Evolutionary conservation across 805 yeast genomes (phyloP).

Genomic region (Priceomyces fermenticarens): DNA sequence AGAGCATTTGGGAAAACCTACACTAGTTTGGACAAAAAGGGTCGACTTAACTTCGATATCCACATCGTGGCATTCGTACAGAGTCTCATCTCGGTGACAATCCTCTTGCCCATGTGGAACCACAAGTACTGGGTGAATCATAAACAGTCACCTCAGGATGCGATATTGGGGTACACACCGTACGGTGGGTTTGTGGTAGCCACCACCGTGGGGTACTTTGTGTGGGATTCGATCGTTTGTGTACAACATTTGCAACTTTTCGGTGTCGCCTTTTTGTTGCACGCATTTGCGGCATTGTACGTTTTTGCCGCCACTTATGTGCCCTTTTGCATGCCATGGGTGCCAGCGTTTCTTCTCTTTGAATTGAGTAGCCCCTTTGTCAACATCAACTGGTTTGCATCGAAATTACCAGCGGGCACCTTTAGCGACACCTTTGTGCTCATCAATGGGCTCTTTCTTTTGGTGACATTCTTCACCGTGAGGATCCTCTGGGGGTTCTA

Average conservation of each 20-base stretch:
- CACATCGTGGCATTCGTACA: slow-evolving; percentile 89
- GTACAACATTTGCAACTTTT: slow-evolving; percentile 58
- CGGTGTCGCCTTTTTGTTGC: slow-evolving; percentile 79
- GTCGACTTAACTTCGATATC: slow-evolving; percentile 76
- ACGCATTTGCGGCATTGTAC: slow-evolving; percentile 76
- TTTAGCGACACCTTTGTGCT: slow-evolving; percentile 53
- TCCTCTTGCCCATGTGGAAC: slow-evolving; percentile 63
- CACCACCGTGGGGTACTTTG: slow-evolving; percentile 77
- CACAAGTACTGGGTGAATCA: slow-evolving; percentile 45
- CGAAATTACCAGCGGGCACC: slow-evolving; percentile 67
- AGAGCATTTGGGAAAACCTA: slow-evolving; percentile 53
- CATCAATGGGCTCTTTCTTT: slow-evolving; percentile 69
- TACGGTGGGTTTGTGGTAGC: slow-evolving; percentile 73
- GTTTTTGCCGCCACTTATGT: slow-evolving; percentile 63
- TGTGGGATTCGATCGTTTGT: slow-evolving; percentile 86
- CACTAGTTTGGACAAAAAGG: slow-evolving; percentile 41
- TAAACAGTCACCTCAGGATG: slow-evolving; percentile 36
- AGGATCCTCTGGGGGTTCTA: slow-evolving; percentile 86
- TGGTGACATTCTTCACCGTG: slow-evolving; percentile 68
- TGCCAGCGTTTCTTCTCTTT: slow-evolving; percentile 78
- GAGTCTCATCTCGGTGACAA: slow-evolving; percentile 58
- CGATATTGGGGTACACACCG: slow-evolving; percentile 67
- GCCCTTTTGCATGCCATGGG: slow-evolving; percentile 79
- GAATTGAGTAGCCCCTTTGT: slow-evolving; percentile 95
- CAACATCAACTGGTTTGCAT: slow-evolving; percentile 87